Evolutionary conservation across 129 eudicot species (phyloP).

Genomic region (Flaveria trinervia): DNA sequence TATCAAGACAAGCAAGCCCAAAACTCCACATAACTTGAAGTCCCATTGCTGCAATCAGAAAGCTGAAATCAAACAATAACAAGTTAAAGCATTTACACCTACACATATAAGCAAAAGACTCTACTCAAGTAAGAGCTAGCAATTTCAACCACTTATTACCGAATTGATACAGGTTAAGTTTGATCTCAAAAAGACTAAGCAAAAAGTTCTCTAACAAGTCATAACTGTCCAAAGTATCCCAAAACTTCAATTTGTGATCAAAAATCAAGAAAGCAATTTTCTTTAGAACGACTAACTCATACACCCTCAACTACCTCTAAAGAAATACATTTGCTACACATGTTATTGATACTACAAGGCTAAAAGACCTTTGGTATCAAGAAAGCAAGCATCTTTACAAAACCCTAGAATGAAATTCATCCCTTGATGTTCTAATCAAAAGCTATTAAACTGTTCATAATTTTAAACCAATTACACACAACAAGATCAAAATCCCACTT

Average conservation of each 20-base stretch:
- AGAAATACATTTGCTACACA: too few species aligned
- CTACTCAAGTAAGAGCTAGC: background rate
- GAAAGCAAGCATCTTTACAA: background rate
- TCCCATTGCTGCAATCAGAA: constrained; percentile 85
- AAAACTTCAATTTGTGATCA: background rate
- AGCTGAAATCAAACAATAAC: constrained; percentile 50
- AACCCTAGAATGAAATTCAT: background rate
- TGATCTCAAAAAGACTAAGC: too few species aligned
- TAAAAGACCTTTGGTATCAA: too few species aligned
- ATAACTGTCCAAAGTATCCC: background rate
- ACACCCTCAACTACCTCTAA: too few species aligned
- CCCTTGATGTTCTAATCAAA: background rate
- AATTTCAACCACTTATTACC: background rate
- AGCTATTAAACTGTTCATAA: too few species aligned
- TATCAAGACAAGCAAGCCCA: constrained; percentile 76
- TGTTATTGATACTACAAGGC: too few species aligned
- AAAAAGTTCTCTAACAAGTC: too few species aligned
- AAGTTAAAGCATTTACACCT: constrained; percentile 19
- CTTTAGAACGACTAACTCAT: too few species aligned
- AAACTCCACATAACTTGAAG: constrained; percentile 79
- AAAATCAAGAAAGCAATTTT: background rate
- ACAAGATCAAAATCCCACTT: background rate
- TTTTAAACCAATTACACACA: too few species aligned
- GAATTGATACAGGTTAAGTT: too few species aligned
- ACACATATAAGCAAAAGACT: background rate